Conservation (phyloP, 1,139 yeast species). For the Saccharomyces hybrid region DNA sequence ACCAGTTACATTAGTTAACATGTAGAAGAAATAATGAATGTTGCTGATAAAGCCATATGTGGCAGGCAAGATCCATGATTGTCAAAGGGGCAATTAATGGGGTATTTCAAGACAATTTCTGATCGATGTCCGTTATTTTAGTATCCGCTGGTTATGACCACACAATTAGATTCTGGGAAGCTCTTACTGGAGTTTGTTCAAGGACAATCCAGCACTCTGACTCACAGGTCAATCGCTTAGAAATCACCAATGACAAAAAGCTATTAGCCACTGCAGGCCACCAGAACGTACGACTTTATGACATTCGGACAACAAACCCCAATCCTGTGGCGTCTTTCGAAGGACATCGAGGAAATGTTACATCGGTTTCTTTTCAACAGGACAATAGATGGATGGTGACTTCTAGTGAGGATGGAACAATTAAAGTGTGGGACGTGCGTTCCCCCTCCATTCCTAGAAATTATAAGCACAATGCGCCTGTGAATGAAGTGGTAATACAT, state of each 20-base stretch:
- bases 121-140: constrained; percentile 75
- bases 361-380: constrained; percentile 86
- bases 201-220: constrained; percentile 92
- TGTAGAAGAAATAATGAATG: not conserved
- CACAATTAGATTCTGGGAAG: constrained; percentile 97
- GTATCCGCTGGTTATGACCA: constrained; percentile 99
- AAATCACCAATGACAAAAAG: constrained; percentile 87
- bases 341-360: constrained; percentile 86
- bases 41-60: not conserved
- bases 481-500: constrained; percentile 92
- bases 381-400: constrained; percentile 98
- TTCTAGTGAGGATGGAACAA: constrained; percentile 92
- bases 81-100: no score
- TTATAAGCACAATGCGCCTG: constrained; percentile 85
- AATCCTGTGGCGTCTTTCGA: constrained; percentile 89
- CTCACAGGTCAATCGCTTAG: constrained; percentile 88
- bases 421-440: constrained; percentile 95
- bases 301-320: constrained; percentile 71
- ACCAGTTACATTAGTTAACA: not conserved
- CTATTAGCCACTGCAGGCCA: constrained; percentile 93
- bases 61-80: no score
- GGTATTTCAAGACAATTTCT: not conserved
- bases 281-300: constrained; percentile 75
- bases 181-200: constrained; percentile 92
- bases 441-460: constrained; percentile 88